Evolutionary conservation across 345 rosid genomes (phyloP).

Genomic region (sweet orange (Citrus sinensis)): DNA sequence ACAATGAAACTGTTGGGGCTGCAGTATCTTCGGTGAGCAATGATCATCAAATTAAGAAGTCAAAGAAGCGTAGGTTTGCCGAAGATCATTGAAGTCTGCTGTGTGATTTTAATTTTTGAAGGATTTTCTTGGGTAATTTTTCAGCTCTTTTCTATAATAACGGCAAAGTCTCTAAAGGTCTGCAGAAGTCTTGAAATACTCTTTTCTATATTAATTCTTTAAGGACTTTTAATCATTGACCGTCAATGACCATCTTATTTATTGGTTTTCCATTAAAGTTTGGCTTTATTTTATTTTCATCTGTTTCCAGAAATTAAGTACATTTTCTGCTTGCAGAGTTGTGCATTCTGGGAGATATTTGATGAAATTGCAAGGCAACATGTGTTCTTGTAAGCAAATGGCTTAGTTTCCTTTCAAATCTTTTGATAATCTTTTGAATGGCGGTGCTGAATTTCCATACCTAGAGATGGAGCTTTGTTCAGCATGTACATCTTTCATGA

Average conservation of each 20-base stretch:
- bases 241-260: background rate
- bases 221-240: background rate
- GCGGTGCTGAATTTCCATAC: background rate
- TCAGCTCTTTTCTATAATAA: background rate
- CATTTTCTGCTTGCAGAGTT: background rate
- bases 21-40: slow-evolving; percentile 9
- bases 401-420: background rate
- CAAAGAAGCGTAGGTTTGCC: slow-evolving; percentile 34
- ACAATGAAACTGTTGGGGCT: slow-evolving; percentile 10
- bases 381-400: background rate
- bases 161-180: background rate
- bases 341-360: background rate
- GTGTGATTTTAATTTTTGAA: background rate
- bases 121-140: slow-evolving; percentile 7
- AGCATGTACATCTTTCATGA: background rate
- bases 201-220: background rate
- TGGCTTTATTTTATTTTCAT: background rate
- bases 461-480: background rate
- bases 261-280: background rate
- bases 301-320: background rate
- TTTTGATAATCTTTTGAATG: background rate
- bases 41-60: slow-evolving; percentile 19
- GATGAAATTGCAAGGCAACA: background rate
- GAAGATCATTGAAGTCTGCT: slow-evolving; percentile 20
- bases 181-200: background rate